A percentile compares a stretch with the other conserved stretches of the same genome.
Evolutionary conservation across 352 stramenopile species (phyloP).

Genomic region (Phytophthora nicotianae): DNA sequence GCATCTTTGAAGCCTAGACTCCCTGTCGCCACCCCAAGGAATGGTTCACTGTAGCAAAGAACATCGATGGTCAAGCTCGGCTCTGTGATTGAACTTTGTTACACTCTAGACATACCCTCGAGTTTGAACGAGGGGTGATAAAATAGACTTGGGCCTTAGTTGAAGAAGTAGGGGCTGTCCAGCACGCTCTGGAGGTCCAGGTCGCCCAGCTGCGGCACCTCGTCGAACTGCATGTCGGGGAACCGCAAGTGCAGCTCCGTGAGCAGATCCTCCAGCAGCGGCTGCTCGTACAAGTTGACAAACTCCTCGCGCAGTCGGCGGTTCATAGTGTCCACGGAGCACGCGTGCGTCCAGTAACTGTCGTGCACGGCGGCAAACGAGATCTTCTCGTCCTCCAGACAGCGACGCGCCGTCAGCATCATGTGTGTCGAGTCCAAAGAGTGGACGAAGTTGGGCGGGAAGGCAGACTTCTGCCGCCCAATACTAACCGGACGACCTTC

Average conservation of each 20-base stretch:
- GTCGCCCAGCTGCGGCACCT: conserved; percentile 91
- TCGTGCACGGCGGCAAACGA: conserved; percentile 99
- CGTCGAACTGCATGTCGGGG: conserved; percentile 94
- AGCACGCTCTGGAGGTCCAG: conserved; percentile 96
- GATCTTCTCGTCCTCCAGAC: conserved; percentile 90
- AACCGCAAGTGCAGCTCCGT: conserved; percentile 94
- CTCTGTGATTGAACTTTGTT: conserved; percentile 40
- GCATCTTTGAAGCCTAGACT: too few species aligned
- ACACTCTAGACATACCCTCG: conserved; percentile 37
- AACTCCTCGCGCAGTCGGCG: conserved; percentile 91
- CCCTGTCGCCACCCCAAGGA: too few species aligned
- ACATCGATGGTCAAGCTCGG: conserved; percentile 14
- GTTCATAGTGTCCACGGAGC: conserved; percentile 97
- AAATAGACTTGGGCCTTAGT: conserved; percentile 79
- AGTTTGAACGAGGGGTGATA: conserved; percentile 17
- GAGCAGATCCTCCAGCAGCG: conserved; percentile 96
- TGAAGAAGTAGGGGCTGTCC: conserved; percentile 99
- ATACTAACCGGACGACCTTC: conserved; percentile 68
- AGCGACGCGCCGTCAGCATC: conserved; percentile 97
- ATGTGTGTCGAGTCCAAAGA: conserved; percentile 99
- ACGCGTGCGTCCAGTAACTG: conserved; percentile 99
- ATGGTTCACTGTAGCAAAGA: too few species aligned
- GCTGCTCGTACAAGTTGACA: conserved; percentile 97
- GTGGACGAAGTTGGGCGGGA: conserved; percentile 99
- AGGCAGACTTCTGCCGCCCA: conserved; percentile 94